These are phyloP conservation scores for Neurospora cerealis DNA, from an alignment of 495 filamentous ascomycete species.

Conservation along the genomic window DNA sequence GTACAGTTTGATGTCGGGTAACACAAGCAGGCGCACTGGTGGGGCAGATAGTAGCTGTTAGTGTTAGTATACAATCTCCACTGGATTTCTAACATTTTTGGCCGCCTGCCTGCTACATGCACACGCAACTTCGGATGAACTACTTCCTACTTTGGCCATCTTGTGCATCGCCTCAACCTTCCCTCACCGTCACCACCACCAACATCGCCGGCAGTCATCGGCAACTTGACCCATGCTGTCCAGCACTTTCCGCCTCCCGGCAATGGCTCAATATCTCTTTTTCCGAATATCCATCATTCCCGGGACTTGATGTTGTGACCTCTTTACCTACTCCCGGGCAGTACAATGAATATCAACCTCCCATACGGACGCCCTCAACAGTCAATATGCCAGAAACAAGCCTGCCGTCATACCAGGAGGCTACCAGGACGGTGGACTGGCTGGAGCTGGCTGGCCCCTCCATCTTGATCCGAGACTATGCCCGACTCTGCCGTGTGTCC, in stretches of 20 bases:
- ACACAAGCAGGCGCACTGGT: background rate
- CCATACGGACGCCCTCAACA: background rate
- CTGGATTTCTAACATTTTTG: background rate
- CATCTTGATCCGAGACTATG: slow-evolving; percentile 22
- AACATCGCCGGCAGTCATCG: background rate
- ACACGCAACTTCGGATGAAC: background rate
- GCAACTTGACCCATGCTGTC: background rate
- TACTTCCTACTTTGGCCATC: background rate
- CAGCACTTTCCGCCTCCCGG: background rate
- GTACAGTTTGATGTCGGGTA: background rate
- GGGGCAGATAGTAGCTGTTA: background rate
- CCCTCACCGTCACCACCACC: background rate
- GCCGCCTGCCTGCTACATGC: background rate
- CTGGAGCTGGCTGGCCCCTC: slow-evolving; percentile 30
- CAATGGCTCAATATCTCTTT: background rate
- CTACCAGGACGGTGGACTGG: slow-evolving; percentile 32
- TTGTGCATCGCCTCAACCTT: background rate
- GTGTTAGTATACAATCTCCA: background rate
- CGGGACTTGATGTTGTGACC: background rate
- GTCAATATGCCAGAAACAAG: background rate
- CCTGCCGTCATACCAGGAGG: slow-evolving; percentile 35
- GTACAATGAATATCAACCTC: background rate
- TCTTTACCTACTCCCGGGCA: background rate
- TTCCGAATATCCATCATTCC: background rate
- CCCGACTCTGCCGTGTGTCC: slow-evolving; percentile 32